These are phyloP conservation scores for Martensiomyces pterosporus DNA, from an alignment of 192 early-diverging fungal species.

Conservation along the genomic window DNA sequence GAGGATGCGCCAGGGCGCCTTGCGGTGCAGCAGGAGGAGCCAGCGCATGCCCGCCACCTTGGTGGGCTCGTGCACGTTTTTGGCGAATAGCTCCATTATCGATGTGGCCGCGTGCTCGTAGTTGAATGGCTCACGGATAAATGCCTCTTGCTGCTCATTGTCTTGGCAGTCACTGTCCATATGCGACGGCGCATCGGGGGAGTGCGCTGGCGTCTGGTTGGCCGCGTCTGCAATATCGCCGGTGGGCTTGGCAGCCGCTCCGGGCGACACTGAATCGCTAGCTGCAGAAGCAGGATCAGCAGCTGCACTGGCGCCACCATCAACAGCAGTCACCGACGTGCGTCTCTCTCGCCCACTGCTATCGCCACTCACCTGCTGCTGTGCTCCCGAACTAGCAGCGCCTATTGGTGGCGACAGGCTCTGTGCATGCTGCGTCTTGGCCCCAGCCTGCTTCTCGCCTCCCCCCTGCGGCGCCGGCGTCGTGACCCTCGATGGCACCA, in stretches of 20 bases:
- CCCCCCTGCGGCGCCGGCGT: constrained; percentile 13
- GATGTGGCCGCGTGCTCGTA: constrained; percentile 76
- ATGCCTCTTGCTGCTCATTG: not conserved
- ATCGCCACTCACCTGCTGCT: too few species aligned
- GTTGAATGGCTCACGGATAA: constrained; percentile 71
- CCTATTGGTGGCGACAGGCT: constrained; percentile 9
- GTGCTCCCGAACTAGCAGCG: too few species aligned
- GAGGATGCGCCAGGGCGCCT: constrained; percentile 81
- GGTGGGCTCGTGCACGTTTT: constrained; percentile 91
- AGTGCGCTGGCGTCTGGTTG: too few species aligned
- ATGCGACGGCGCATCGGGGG: too few species aligned
- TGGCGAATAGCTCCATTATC: constrained; percentile 58
- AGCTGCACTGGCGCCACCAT: too few species aligned
- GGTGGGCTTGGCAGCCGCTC: too few species aligned
- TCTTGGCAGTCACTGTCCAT: too few species aligned
- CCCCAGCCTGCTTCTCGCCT: not conserved
- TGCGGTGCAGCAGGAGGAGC: constrained; percentile 95
- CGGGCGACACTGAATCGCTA: too few species aligned
- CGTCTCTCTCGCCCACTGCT: too few species aligned
- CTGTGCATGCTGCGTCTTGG: not conserved
- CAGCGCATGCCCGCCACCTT: constrained; percentile 90
- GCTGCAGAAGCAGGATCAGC: too few species aligned
- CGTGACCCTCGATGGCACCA: constrained; percentile 16
- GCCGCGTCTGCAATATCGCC: too few species aligned
- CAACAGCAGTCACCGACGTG: too few species aligned